These are phyloP conservation scores for Coniochaeta sp. DNA, from an alignment of 2,329 filamentous ascomycete genomes.

Conservation along the genomic window DNA sequence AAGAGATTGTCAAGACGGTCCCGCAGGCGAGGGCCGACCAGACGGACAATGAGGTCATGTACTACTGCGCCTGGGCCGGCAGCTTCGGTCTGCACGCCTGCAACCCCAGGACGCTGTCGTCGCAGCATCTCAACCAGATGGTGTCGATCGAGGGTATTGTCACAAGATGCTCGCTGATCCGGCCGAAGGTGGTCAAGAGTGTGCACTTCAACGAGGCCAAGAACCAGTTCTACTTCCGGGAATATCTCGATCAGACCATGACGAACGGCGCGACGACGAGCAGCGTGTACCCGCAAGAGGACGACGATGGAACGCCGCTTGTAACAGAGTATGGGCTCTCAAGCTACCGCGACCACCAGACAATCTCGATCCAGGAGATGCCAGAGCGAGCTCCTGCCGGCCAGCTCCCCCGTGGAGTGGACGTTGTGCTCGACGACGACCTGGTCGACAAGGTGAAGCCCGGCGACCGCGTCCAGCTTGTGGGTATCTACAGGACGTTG, in stretches of 20 bases:
- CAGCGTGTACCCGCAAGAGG: slow-evolving; percentile 89
- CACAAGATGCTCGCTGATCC: slow-evolving; percentile 88
- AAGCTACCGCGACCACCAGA: slow-evolving; percentile 94
- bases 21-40: slow-evolving; percentile 70
- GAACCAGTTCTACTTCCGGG: slow-evolving; percentile 78
- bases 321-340: slow-evolving; percentile 95
- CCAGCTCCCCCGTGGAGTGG: slow-evolving; percentile 88
- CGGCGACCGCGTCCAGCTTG: slow-evolving; percentile 89
- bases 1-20: slow-evolving; percentile 77
- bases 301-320: slow-evolving; percentile 86
- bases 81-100: slow-evolving; percentile 93
- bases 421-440: slow-evolving; percentile 95
- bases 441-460: slow-evolving; percentile 92
- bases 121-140: slow-evolving; percentile 89
- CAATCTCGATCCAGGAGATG: slow-evolving; percentile 98
- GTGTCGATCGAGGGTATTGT: slow-evolving; percentile 96
- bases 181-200: slow-evolving; percentile 96
- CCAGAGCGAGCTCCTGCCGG: slow-evolving; percentile 92
- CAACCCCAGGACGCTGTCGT: slow-evolving; percentile 89
- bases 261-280: slow-evolving; percentile 81
- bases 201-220: slow-evolving; percentile 91
- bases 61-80: slow-evolving; percentile 95
- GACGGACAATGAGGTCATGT: slow-evolving; percentile 70
- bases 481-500: slow-evolving; percentile 91
- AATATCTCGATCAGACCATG: slow-evolving; percentile 97